A percentile compares a stretch with the other conserved stretches of the same genome.
These are phyloP conservation scores for Solanum tarapatanum DNA, from an alignment of 257 asterid genomes.

Conservation along the genomic window DNA sequence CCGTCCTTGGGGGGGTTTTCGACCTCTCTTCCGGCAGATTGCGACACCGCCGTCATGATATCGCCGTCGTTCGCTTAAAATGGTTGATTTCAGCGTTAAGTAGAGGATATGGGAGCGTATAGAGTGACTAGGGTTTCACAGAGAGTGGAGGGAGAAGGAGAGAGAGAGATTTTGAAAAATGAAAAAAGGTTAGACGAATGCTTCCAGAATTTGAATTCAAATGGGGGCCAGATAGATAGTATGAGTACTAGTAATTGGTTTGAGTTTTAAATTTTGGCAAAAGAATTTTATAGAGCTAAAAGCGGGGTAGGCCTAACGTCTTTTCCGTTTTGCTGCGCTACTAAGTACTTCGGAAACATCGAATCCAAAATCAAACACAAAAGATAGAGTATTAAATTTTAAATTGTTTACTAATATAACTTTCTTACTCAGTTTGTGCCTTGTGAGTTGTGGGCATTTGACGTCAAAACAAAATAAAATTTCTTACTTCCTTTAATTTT, in stretches of 20 bases:
- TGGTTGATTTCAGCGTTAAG: not conserved
- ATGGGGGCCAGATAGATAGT: not conserved
- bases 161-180: not conserved
- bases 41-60: conserved; percentile 53
- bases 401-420: not conserved
- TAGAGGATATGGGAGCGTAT: not conserved
- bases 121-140: not conserved
- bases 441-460: not conserved
- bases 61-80: not conserved
- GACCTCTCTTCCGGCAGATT: conserved; percentile 46
- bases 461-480: not conserved
- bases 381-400: not conserved
- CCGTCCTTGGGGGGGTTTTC: conserved; percentile 66
- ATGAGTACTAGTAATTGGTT: not conserved
- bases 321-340: not conserved
- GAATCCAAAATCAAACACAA: not conserved
- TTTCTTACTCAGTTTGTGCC: not conserved
- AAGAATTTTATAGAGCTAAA: not conserved
- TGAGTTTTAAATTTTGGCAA: not conserved
- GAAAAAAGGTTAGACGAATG: not conserved
- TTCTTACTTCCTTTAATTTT: not conserved
- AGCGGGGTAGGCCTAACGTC: not conserved
- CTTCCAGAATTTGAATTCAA: conserved; percentile 2
- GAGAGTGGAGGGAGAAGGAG: not conserved
- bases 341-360: not conserved